These are phyloP conservation scores for Blastobotrys americana DNA, from an alignment of 805 yeast species.

Conservation along the genomic window DNA sequence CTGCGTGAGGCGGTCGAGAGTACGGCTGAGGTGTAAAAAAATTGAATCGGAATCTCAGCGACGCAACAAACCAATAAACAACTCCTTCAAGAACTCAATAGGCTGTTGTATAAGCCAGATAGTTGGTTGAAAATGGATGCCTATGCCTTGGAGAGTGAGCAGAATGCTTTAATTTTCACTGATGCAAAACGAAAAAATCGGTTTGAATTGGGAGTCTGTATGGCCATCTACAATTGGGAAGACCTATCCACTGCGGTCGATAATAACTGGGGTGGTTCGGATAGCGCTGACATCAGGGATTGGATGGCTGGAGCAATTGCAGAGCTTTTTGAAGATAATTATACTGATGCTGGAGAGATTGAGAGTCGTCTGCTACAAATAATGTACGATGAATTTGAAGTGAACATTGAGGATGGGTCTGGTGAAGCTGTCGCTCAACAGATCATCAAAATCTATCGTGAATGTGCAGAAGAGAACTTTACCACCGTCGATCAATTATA, in stretches of 20 bases:
- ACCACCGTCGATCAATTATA: slow-evolving; percentile 53
- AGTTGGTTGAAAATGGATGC: slow-evolving; percentile 1
- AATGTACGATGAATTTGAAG: slow-evolving; percentile 93
- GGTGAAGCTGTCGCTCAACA: slow-evolving; percentile 66
- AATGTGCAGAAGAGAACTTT: slow-evolving; percentile 50
- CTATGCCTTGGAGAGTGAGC: slow-evolving; percentile 12
- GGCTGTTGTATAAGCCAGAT: background rate
- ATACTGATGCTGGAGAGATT: slow-evolving; percentile 68
- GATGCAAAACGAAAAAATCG: slow-evolving; percentile 68
- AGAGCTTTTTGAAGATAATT: slow-evolving; percentile 61
- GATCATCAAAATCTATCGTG: slow-evolving; percentile 58
- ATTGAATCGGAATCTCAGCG: too few species aligned
- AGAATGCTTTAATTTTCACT: slow-evolving; percentile 18
- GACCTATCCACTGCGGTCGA: slow-evolving; percentile 82
- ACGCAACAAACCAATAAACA: too few species aligned
- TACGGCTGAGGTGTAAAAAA: too few species aligned
- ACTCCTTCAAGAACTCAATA: background rate
- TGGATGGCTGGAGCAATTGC: slow-evolving; percentile 84
- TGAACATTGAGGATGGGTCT: slow-evolving; percentile 80
- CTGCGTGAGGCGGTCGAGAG: too few species aligned
- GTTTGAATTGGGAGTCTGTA: slow-evolving; percentile 87
- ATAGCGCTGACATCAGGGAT: slow-evolving; percentile 84
- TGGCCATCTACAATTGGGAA: slow-evolving; percentile 89
- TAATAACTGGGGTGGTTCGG: slow-evolving; percentile 93
- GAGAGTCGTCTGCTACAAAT: slow-evolving; percentile 83